Evolutionary conservation across 352 stramenopile genomes (phyloP).

Genomic region (Ophiocytium majus): DNA sequence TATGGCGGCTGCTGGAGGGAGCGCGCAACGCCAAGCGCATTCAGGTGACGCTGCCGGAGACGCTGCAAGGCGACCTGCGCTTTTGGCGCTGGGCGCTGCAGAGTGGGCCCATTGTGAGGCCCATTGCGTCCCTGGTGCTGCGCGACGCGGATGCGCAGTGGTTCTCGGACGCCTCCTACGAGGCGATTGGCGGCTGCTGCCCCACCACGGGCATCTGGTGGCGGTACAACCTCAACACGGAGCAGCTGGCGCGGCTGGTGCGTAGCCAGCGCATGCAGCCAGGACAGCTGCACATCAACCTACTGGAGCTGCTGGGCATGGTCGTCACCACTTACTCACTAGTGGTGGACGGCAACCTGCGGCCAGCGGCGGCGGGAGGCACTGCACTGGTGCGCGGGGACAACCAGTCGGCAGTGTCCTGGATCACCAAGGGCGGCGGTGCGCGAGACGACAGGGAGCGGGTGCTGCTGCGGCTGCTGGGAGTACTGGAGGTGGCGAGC

Average conservation of each 20-base stretch:
- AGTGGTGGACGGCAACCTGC: background rate
- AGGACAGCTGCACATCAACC: background rate
- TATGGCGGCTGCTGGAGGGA: no score
- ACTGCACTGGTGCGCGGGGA: background rate
- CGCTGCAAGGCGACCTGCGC: no score
- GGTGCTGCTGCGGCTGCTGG: conserved; percentile 12
- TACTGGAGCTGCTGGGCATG: conserved; percentile 18
- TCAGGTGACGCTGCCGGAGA: no score
- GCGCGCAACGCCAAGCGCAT: no score
- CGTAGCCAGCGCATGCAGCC: background rate
- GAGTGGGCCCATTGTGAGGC: no score
- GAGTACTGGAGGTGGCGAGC: conserved; percentile 15
- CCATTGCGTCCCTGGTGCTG: no score
- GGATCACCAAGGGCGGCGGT: background rate
- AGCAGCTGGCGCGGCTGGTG: background rate
- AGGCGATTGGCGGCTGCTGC: background rate
- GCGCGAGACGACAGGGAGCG: background rate
- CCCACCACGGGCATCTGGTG: background rate
- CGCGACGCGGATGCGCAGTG: no score
- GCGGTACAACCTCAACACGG: background rate
- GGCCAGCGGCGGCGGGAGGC: background rate
- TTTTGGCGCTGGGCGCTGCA: no score
- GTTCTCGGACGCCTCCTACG: background rate
- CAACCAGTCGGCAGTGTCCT: conserved; percentile 24
- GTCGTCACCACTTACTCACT: background rate